Conservation (phyloP, 306 rosid genomes). For the Coriaria nepalensis region DNA sequence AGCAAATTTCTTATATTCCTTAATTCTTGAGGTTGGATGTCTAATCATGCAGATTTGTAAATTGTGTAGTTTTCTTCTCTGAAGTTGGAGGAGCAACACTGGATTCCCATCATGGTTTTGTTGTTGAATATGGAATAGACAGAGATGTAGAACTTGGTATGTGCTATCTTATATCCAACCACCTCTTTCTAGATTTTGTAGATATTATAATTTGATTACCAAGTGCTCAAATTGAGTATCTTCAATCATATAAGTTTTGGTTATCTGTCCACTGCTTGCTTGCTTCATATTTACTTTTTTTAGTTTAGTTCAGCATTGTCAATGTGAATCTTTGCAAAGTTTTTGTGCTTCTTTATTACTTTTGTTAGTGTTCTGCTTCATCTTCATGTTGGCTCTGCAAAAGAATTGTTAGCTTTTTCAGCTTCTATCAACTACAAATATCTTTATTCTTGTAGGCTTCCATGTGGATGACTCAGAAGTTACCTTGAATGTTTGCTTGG, state of each 20-base stretch:
- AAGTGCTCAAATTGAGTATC: neutral
- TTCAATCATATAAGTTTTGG: too few species aligned
- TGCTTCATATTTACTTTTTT: too few species aligned
- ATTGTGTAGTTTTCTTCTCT: conserved; percentile 62
- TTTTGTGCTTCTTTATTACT: too few species aligned
- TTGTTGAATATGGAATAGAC: conserved; percentile 80
- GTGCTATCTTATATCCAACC: conserved; percentile 12
- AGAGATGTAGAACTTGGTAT: conserved; percentile 87
- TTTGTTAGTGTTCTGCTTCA: too few species aligned
- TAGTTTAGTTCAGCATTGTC: too few species aligned
- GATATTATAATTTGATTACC: too few species aligned
- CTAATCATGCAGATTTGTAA: neutral
- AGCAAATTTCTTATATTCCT: conserved; percentile 1
- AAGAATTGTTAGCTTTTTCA: too few species aligned
- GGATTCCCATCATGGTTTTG: conserved; percentile 96
- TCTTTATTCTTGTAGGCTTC: conserved; percentile 51
- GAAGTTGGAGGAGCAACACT: conserved; percentile 84
- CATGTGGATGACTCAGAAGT: conserved; percentile 96
- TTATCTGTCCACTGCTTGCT: too few species aligned
- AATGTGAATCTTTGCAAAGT: too few species aligned
- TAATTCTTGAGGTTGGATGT: neutral
- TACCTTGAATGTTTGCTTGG: conserved; percentile 84
- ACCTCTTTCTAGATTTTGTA: neutral
- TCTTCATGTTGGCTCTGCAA: too few species aligned
- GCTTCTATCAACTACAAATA: neutral